Evolutionary conservation across 129 eudicot species (phyloP).

Genomic region (Pittosporum tobira): DNA sequence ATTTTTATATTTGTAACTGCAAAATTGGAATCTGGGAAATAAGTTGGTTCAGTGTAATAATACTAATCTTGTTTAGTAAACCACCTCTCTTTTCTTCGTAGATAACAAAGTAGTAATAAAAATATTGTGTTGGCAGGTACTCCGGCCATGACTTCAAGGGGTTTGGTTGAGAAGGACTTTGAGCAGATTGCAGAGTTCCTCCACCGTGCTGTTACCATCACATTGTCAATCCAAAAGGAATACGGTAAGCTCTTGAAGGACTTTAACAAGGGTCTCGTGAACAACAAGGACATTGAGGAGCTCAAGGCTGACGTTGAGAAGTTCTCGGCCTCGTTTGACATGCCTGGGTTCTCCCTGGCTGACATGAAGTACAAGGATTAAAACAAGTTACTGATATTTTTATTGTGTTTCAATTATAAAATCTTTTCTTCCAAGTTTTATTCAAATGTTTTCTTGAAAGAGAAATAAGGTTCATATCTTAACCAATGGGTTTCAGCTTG

Average conservation of each 20-base stretch:
- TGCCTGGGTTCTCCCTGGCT: constrained; percentile 86
- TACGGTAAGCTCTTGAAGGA: constrained; percentile 86
- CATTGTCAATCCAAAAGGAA: constrained; percentile 84
- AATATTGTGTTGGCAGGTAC: constrained; percentile 32
- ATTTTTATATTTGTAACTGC: no score
- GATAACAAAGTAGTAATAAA: background rate
- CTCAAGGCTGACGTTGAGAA: constrained; percentile 94
- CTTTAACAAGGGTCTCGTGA: constrained; percentile 86
- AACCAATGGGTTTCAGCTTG: background rate
- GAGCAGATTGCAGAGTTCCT: constrained; percentile 92
- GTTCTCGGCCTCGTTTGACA: constrained; percentile 77
- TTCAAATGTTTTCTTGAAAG: background rate
- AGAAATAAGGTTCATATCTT: background rate
- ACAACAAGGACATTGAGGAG: constrained; percentile 85
- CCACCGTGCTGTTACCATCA: constrained; percentile 65
- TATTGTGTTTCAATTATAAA: background rate
- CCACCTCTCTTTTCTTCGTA: background rate
- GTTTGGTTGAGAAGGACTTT: constrained; percentile 86
- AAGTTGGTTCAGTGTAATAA: background rate
- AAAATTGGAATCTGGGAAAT: no score
- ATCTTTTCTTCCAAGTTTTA: background rate
- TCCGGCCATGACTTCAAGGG: constrained; percentile 99
- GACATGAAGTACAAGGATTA: constrained; percentile 98
- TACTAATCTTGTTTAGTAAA: background rate
- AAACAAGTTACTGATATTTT: background rate